Percentiles rank a stretch among this genome's conserved stretches.
Evolutionary conservation across 2,329 filamentous ascomycete genomes (phyloP).

Genomic region (Trichoderma cornu-damae): DNA sequence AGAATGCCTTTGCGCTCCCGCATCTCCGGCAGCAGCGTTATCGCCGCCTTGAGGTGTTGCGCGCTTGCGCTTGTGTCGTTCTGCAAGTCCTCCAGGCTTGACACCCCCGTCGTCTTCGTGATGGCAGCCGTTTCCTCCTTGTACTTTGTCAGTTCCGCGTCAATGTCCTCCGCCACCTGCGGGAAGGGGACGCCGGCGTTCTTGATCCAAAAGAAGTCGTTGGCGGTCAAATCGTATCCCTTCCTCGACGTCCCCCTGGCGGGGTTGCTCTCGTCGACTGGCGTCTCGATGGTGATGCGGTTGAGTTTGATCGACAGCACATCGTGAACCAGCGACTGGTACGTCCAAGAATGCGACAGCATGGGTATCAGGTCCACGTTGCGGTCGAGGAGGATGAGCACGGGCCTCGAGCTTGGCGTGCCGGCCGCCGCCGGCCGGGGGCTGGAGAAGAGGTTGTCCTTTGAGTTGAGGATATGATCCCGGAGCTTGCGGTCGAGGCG

Average conservation of each 20-base stretch:
- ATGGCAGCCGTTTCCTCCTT: conserved; percentile 93
- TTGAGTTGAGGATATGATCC: conserved; percentile 95
- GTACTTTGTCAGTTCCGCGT: conserved; percentile 87
- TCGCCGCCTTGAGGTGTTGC: conserved; percentile 91
- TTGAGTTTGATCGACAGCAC: conserved; percentile 63
- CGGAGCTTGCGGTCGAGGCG: conserved; percentile 93
- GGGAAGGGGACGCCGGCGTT: conserved; percentile 90
- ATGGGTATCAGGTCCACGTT: conserved; percentile 95
- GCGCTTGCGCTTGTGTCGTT: conserved; percentile 85
- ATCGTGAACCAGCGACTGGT: conserved; percentile 76
- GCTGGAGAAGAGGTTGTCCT: conserved; percentile 88
- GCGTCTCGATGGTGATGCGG: conserved; percentile 85
- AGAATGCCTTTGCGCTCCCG: conserved; percentile 86
- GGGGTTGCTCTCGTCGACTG: conserved; percentile 70
- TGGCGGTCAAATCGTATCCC: conserved; percentile 81
- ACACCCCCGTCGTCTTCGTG: conserved; percentile 90
- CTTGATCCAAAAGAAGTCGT: conserved; percentile 94
- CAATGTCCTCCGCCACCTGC: conserved; percentile 93
- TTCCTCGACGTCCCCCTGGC: conserved; percentile 75
- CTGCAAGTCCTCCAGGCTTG: conserved; percentile 85
- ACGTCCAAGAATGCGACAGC: conserved; percentile 85
- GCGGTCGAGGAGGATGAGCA: conserved; percentile 88
- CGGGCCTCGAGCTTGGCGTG: conserved; percentile 71
- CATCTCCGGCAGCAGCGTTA: conserved; percentile 86
- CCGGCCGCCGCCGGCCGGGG: conserved; percentile 54